Percentiles rank a stretch among this genome's conserved stretches.
Evolutionary conservation across 257 asterid species (phyloP).

Genomic region (Solanum verrucosum): DNA sequence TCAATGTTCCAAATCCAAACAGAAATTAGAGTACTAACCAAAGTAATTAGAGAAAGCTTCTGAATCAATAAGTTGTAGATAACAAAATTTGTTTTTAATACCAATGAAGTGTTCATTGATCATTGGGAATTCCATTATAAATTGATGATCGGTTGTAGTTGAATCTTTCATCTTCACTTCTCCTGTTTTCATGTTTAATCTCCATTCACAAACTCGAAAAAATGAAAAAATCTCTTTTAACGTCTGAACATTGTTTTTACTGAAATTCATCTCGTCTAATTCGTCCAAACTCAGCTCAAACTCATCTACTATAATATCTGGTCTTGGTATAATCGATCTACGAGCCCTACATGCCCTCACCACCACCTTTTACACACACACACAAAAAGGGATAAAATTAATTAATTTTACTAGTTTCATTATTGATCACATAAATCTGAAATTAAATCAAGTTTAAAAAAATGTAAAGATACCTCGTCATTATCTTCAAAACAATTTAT

Average conservation of each 20-base stretch:
- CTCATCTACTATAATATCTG: constrained; percentile 38
- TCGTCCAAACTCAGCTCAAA: constrained; percentile 24
- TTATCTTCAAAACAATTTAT: constrained; percentile 56
- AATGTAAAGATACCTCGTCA: constrained; percentile 30
- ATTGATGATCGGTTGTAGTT: constrained; percentile 18
- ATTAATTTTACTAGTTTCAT: background rate
- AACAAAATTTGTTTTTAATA: constrained; percentile 31
- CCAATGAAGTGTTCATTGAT: constrained; percentile 44
- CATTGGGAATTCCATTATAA: constrained; percentile 57
- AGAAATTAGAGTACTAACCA: background rate
- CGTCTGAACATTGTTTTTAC: background rate
- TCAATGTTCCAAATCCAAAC: background rate
- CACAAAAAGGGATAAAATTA: background rate
- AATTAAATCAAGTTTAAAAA: no score
- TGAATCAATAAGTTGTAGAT: constrained; percentile 33
- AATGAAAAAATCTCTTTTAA: constrained; percentile 22
- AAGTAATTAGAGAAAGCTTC: constrained; percentile 23
- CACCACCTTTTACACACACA: constrained; percentile 30
- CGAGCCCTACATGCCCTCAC: constrained; percentile 46
- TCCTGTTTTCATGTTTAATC: constrained; percentile 34
- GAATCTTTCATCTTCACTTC: constrained; percentile 28
- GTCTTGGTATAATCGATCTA: constrained; percentile 52
- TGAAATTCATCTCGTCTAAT: background rate
- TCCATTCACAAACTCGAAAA: constrained; percentile 47
- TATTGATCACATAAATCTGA: background rate